Evolutionary conservation across 2,329 filamentous ascomycete genomes (phyloP), one percentile per base, ranked within the genome.

Genomic region (Penicillium janthinellum): DNA sequence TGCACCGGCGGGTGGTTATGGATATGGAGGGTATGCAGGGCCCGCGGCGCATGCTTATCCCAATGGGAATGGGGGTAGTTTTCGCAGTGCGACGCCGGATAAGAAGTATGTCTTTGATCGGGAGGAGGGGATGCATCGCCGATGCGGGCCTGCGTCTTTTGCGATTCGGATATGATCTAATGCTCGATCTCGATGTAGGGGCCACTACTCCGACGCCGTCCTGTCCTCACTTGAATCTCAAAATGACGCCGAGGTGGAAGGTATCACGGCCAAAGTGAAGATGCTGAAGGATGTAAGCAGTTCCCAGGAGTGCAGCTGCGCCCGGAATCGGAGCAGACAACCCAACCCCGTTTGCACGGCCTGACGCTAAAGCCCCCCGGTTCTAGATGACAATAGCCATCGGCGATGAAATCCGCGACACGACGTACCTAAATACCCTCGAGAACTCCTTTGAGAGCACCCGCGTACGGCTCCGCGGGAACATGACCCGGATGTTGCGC

Each of bases 401-500:
- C 67, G 95, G 95, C 65, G 91, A 96, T 72, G 95, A 98, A 78
- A 98, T 98, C 71, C 87, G 94, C 68, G 91, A 96, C 64, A 95
- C 90, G 14, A 91, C 91, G 2, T 88, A 91, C 1, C 84, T 98
- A 4, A 90, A 92, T 2, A 92, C 97, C 70, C 96, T 99, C 89
- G 98, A 98, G 77, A 91, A 96, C 72, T 86, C 87, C 5, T 99
- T 98, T 73, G 94, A 98, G 74, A 87, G 86, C 69, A 96, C 94
- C 55, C 83, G 93, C 37, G 79, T 92, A 54, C 86, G 90, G 64
- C 81, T 99, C 63, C 86, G 88, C 47, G 92, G 94, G 56, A 98
- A 96, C 17, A 98, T 99, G 95, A 96, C 92, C 74, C 84, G 93
- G 60, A 99, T 99, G 95, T 79, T 98, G 66, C 75, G 94, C 56